Base-by-base conservation (phyloP, 805 yeast species). In the Phaffomyces thermotolerans region DNA sequence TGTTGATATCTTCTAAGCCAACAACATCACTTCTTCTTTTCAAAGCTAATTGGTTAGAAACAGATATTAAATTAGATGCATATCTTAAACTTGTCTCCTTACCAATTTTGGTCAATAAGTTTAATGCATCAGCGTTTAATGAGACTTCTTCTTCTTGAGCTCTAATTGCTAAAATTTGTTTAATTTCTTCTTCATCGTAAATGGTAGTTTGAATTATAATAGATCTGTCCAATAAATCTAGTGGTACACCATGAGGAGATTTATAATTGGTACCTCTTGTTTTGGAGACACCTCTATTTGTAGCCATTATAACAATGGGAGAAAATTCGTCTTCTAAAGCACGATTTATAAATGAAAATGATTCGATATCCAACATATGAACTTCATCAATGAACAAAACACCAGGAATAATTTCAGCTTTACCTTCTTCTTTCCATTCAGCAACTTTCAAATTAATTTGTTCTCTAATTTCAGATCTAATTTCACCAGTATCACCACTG, bases 351-450 rank as follows among this genome's bases (percentile, higher is more conserved):
- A 86, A 93, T 15, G 98, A 85, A 62, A 93, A 93, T 58, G 96
- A 82, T 66, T 93, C 99, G 57, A 93, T 84, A 65, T 93, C 99
- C 51, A 93, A 78, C 98, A 93, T 93, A 67, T 93, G 96, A 40
- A 90, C 97, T 69, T 93, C 99, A 66, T 93, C 99, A 54, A 93
- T 89, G 65, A 93, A 93, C 54, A 93, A 71, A 15, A 93, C 99
- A 56, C 99, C 99, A 13, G 99, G 98, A 35, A 88, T 88, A 52
- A 93, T 88, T 63, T 91, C 95, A 10, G 99, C 99, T 65, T 93
- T 93, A 47, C 99, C 98, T 72, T 93, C 98, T 68, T 93, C 98
- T 58, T 85, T 88, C 95, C 97, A 93, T 67, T 93, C 97, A 18
- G 95, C 95, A 42, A 93, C 96, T 68, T 93, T 90, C 36, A 90